A percentile compares a stretch with the other conserved stretches of the same genome.
Conservation (phyloP, 441 rosid species). For the Erysimum cheiri region DNA sequence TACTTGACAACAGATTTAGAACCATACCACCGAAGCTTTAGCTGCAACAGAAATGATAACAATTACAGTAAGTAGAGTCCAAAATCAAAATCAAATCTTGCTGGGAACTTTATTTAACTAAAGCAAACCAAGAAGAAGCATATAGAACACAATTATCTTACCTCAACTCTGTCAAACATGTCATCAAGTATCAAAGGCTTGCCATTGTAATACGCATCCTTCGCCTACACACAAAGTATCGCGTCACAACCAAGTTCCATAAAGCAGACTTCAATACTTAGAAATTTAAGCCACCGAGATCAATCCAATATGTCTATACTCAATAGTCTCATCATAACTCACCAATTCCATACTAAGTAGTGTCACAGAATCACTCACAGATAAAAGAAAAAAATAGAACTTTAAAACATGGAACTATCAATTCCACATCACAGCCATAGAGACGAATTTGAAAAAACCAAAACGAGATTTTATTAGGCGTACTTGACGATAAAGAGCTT, state of each 20-base stretch:
- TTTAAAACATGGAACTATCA: not conserved
- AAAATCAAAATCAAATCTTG: not conserved
- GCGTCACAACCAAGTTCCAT: not conserved
- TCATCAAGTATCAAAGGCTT: constrained; percentile 86
- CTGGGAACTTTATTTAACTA: not conserved
- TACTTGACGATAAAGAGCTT: constrained; percentile 92
- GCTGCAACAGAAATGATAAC: constrained; percentile 47
- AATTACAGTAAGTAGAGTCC: not conserved
- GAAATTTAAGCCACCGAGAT: not conserved
- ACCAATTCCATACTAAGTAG: not conserved
- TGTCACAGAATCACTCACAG: constrained; percentile 4
- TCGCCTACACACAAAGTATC: constrained; percentile 53
- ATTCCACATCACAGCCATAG: not conserved
- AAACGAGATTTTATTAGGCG: constrained; percentile 2
- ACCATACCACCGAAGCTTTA: constrained; percentile 86
- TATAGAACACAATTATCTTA: constrained; percentile 40
- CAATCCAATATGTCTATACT: not conserved
- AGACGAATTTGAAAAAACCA: not conserved
- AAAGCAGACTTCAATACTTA: not conserved
- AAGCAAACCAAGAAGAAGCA: not conserved
- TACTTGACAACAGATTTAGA: constrained; percentile 92
- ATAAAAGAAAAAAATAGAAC: not conserved
- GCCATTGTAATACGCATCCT: constrained; percentile 88
- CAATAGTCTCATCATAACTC: not conserved
- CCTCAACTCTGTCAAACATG: constrained; percentile 99